These are phyloP conservation scores for Somion occarium DNA, from an alignment of 1,284 basidiomycete species.

Conservation along the genomic window DNA sequence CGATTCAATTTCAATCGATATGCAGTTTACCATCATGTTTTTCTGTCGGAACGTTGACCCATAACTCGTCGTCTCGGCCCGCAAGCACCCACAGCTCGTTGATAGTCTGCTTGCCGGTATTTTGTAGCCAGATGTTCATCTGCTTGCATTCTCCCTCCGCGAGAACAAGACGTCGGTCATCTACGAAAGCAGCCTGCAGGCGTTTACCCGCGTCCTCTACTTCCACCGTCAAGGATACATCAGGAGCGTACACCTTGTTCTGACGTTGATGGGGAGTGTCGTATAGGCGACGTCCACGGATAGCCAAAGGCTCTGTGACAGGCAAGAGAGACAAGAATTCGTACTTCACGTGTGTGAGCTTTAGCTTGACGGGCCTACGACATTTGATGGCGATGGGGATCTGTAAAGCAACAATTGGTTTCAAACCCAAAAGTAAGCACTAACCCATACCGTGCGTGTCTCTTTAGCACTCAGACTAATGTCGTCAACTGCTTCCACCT, in stretches of 20 bases:
- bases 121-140: constrained; percentile 54
- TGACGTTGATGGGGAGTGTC: constrained; percentile 66
- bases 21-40: not conserved
- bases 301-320: constrained; percentile 52
- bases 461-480: constrained; percentile 54
- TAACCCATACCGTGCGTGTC: constrained; percentile 47
- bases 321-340: constrained; percentile 66
- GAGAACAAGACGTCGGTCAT: constrained; percentile 45
- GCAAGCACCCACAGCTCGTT: constrained; percentile 66
- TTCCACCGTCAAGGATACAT: constrained; percentile 49
- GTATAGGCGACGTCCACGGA: constrained; percentile 63
- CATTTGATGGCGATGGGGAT: constrained; percentile 59
- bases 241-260: constrained; percentile 59
- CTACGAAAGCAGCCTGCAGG: constrained; percentile 50
- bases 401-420: constrained; percentile 30
- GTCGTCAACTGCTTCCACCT: constrained; percentile 55
- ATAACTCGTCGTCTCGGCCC: constrained; percentile 57
- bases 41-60: constrained; percentile 30
- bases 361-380: constrained; percentile 44
- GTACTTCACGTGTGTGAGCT: constrained; percentile 52
- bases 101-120: constrained; percentile 52
- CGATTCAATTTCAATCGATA: no score
- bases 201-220: constrained; percentile 59
- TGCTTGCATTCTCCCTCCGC: constrained; percentile 58
- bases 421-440: not conserved